A percentile compares a stretch with the other conserved stretches of the same genome.
These are phyloP conservation scores for Yamadazyma triangularis DNA, from an alignment of 1,139 yeast species.

Conservation along the genomic window DNA sequence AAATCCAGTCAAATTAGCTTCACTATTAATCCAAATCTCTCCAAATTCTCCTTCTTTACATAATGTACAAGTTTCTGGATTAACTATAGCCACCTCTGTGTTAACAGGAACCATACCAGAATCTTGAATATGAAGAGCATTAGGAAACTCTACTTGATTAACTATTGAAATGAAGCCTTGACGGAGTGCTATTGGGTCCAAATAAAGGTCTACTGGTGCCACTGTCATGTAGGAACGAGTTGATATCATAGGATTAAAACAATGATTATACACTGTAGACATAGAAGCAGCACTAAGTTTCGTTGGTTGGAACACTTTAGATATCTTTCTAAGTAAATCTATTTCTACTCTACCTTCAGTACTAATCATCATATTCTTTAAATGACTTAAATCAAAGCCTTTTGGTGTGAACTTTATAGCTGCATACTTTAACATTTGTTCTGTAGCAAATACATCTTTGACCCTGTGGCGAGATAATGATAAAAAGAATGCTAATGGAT, in stretches of 20 bases:
- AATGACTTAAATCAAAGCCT: slow-evolving; percentile 57
- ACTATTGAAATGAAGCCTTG: slow-evolving; percentile 84
- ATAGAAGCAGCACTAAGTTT: slow-evolving; percentile 67
- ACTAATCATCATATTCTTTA: slow-evolving; percentile 82
- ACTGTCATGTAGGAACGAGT: slow-evolving; percentile 85
- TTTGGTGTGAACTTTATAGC: slow-evolving; percentile 59
- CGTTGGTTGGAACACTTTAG: slow-evolving; percentile 61
- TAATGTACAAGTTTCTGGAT: slow-evolving; percentile 78
- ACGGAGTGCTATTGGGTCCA: slow-evolving; percentile 84
- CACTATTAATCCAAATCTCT: slow-evolving; percentile 94
- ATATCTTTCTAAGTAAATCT: slow-evolving; percentile 53
- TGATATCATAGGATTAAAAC: slow-evolving; percentile 77
- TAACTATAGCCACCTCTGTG: slow-evolving; percentile 89
- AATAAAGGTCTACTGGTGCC: slow-evolving; percentile 81
- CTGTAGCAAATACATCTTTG: slow-evolving; percentile 82
- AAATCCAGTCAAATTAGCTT: slow-evolving; percentile 68
- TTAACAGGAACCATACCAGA: slow-evolving; percentile 96
- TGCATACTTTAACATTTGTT: slow-evolving; percentile 79
- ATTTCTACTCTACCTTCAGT: slow-evolving; percentile 73
- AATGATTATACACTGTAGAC: slow-evolving; percentile 74
- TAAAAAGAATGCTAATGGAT: slow-evolving; percentile 70
- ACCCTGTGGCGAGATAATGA: slow-evolving; percentile 75
- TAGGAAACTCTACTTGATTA: slow-evolving; percentile 63
- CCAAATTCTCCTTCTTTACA: slow-evolving; percentile 96
- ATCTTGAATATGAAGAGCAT: slow-evolving; percentile 79